A percentile compares a stretch with the other conserved stretches of the same genome.
phyloP scores from a whole-genome alignment of 2,329 filamentous ascomycete species.

The Emergomyces africanus region DNA sequence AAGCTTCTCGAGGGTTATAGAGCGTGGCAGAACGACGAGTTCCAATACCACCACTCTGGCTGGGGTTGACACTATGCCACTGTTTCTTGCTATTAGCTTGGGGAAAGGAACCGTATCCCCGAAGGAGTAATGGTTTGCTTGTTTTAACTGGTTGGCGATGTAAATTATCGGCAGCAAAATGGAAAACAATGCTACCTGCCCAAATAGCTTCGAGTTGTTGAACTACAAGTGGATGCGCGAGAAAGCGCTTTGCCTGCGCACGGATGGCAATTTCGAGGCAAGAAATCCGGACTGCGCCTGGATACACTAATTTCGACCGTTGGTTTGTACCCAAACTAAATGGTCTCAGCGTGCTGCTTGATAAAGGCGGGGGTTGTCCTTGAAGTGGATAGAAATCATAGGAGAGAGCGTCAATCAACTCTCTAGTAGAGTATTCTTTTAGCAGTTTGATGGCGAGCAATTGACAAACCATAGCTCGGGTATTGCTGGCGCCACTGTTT shows the following conservation, averaged over 20 bases:
- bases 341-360: conserved; percentile 22
- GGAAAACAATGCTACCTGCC: conserved; percentile 91
- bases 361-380: conserved; percentile 48
- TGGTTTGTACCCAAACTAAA: conserved; percentile 22
- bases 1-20: conserved; percentile 84
- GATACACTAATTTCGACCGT: conserved; percentile 34
- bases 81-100: not conserved
- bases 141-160: conserved; percentile 48
- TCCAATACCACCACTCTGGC: conserved; percentile 8
- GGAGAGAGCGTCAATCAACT: conserved; percentile 84
- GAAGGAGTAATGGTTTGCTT: conserved; percentile 11
- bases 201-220: conserved; percentile 95
- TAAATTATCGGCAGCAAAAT: conserved; percentile 72
- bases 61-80: conserved; percentile 5
- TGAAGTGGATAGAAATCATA: conserved; percentile 93
- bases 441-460: conserved; percentile 78
- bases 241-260: conserved; percentile 81
- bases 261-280: conserved; percentile 88
- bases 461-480: conserved; percentile 79
- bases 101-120: conserved; percentile 17
- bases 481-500: conserved; percentile 71
- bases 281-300: conserved; percentile 62
- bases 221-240: conserved; percentile 82
- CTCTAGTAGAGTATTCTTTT: conserved; percentile 77
- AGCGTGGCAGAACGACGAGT: conserved; percentile 63